Percentiles rank a stretch among this genome's conserved stretches.
These are phyloP conservation scores for Stagonosporopsis vannaccii DNA, from an alignment of 2,329 filamentous ascomycete species.

Conservation along the genomic window DNA sequence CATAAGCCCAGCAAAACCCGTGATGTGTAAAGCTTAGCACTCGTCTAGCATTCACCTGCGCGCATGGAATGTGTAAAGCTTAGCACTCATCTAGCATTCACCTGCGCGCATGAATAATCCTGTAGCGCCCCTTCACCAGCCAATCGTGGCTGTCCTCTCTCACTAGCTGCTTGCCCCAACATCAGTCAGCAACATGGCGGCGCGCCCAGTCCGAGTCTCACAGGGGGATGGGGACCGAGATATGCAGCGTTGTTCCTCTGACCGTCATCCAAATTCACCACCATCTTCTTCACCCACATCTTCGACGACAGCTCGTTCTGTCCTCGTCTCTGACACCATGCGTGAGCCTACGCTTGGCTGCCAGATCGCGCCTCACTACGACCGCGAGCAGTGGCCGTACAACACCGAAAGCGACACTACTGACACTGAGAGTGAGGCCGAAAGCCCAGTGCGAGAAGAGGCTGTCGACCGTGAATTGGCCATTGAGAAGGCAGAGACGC, in stretches of 20 bases:
- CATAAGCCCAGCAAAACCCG: background rate
- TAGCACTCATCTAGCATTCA: conserved; percentile 17
- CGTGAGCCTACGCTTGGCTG: conserved; percentile 29
- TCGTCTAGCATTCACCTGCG: conserved; percentile 13
- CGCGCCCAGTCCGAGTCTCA: background rate
- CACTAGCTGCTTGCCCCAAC: conserved; percentile 3
- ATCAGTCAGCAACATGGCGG: conserved; percentile 18
- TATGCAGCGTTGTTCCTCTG: background rate
- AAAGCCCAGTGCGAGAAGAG: conserved; percentile 5
- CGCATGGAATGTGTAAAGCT: too few relatives aligned
- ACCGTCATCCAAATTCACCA: background rate
- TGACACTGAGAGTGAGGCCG: conserved; percentile 18
- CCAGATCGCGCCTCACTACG: conserved; percentile 39
- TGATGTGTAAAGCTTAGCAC: conserved; percentile 17
- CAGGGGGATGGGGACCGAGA: background rate
- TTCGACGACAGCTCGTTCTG: conserved; percentile 4
- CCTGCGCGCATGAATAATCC: conserved; percentile 3
- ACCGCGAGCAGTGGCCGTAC: conserved; percentile 24
- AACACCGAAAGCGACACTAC: conserved; percentile 19
- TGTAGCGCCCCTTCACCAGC: background rate
- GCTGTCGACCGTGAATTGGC: conserved; percentile 6
- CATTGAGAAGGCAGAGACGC: conserved; percentile 35
- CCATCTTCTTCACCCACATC: background rate
- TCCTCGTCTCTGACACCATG: conserved; percentile 17
- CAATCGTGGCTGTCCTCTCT: background rate